phyloP scores from a whole-genome alignment of 2,329 filamentous ascomycete species.

The Zasmidium angulare region DNA sequence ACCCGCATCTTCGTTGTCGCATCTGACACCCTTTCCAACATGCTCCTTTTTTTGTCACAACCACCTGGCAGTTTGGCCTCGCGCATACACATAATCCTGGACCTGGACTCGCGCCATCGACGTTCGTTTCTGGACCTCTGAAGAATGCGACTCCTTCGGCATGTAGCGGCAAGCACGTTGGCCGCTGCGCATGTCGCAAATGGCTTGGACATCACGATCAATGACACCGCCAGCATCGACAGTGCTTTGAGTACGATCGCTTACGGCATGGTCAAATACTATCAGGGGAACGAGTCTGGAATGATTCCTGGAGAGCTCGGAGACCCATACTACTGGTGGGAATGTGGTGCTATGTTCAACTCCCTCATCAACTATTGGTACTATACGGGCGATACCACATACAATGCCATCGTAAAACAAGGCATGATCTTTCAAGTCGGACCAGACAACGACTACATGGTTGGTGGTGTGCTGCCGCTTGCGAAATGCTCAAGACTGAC shows the following conservation, averaged over 20 bases:
- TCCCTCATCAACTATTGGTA: constrained; percentile 69
- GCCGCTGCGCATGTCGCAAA: constrained; percentile 10
- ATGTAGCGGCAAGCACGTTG: constrained; percentile 12
- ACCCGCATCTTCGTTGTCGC: not conserved
- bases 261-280: constrained; percentile 53
- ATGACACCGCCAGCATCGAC: constrained; percentile 42
- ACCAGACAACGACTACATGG: constrained; percentile 58
- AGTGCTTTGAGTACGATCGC: constrained; percentile 43
- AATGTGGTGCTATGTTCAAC: constrained; percentile 61
- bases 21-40: not conserved
- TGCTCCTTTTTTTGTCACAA: not conserved
- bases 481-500: not conserved
- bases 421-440: constrained; percentile 61
- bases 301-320: constrained; percentile 56
- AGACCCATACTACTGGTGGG: constrained; percentile 72
- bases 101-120: not conserved
- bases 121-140: not conserved
- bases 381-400: constrained; percentile 62
- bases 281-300: constrained; percentile 52
- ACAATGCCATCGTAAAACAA: constrained; percentile 59
- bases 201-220: constrained; percentile 21
- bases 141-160: constrained; percentile 12
- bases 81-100: not conserved
- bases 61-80: not conserved
- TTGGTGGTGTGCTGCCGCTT: not conserved